A percentile compares a stretch with the other conserved stretches of the same genome.
phyloP scores from a whole-genome alignment of 169 alveolate species.

The Eimeria falciformis region DNA sequence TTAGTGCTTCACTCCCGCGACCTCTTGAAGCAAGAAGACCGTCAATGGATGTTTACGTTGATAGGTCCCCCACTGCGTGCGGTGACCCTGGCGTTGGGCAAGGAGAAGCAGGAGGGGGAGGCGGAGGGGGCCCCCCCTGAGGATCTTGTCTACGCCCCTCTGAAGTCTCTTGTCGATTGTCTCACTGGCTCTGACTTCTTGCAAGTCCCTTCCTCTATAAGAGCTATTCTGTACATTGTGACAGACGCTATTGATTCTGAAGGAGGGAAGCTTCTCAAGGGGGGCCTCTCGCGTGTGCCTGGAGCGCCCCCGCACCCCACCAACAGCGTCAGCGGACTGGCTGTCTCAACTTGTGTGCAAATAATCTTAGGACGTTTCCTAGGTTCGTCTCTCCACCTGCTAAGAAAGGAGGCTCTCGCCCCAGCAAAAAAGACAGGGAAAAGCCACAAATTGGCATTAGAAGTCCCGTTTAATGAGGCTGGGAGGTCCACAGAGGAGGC shows the following conservation, averaged over 20 bases:
- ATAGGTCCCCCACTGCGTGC: constrained; percentile 44
- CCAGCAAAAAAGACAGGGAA: not conserved
- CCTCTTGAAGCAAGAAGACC: constrained; percentile 29
- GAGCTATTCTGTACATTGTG: constrained; percentile 26
- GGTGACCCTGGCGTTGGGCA: not conserved
- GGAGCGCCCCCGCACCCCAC: not conserved
- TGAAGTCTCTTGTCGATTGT: constrained; percentile 3
- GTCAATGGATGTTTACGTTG: constrained; percentile 41
- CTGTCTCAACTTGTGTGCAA: not conserved
- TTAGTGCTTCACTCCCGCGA: not conserved
- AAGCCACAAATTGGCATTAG: not conserved
- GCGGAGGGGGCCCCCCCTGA: not conserved
- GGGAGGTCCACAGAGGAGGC: not conserved
- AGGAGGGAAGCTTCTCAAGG: not conserved
- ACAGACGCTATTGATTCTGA: constrained; percentile 11
- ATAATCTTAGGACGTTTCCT: not conserved
- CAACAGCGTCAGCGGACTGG: not conserved
- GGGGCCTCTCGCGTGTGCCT: not conserved
- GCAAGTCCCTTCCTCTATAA: not conserved
- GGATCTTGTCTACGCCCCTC: not conserved
- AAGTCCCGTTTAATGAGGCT: not conserved
- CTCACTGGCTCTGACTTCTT: not conserved
- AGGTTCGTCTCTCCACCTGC: not conserved
- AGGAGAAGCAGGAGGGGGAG: not conserved
- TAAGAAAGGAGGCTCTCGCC: not conserved